These are phyloP conservation scores for Nannochloris sp. DNA, from an alignment of 139 green algal genomes.

Conservation along the genomic window DNA sequence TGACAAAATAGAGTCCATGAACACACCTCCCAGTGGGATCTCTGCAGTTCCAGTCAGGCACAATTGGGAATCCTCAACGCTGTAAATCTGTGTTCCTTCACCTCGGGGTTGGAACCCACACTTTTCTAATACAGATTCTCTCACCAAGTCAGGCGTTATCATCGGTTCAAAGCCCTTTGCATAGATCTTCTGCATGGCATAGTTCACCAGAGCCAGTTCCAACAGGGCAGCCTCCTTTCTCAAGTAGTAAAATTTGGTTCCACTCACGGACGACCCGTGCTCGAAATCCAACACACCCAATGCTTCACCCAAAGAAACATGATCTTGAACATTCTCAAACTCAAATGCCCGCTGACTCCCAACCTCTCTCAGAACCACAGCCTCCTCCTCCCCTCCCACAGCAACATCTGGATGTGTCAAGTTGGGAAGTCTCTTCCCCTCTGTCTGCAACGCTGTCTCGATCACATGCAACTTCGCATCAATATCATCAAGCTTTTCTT, in stretches of 20 bases:
- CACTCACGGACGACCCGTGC: constrained; percentile 59
- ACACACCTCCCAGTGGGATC: constrained; percentile 81
- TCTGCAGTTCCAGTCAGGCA: constrained; percentile 95
- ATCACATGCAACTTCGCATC: constrained; percentile 52
- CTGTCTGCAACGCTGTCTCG: constrained; percentile 71
- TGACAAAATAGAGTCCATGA: constrained; percentile 82
- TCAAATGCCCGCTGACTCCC: constrained; percentile 47
- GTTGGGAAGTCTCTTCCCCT: constrained; percentile 91
- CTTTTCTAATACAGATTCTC: constrained; percentile 83
- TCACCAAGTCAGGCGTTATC: constrained; percentile 91
- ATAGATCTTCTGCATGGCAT: constrained; percentile 57
- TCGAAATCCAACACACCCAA: constrained; percentile 87
- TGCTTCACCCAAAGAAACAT: constrained; percentile 61
- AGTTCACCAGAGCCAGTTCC: constrained; percentile 93
- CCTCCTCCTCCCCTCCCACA: constrained; percentile 70
- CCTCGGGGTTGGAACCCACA: constrained; percentile 95
- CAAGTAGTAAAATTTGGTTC: constrained; percentile 94
- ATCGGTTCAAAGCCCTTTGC: constrained; percentile 75
- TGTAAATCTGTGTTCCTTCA: constrained; percentile 93
- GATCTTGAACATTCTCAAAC: constrained; percentile 67
- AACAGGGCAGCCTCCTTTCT: constrained; percentile 80
- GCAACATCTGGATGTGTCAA: constrained; percentile 75
- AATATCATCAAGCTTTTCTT: constrained; percentile 68
- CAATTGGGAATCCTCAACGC: constrained; percentile 61
- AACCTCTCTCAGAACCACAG: constrained; percentile 35